These are phyloP conservation scores for Hypoxylon sp. DNA, from an alignment of 2,329 filamentous ascomycete genomes.

Conservation along the genomic window DNA sequence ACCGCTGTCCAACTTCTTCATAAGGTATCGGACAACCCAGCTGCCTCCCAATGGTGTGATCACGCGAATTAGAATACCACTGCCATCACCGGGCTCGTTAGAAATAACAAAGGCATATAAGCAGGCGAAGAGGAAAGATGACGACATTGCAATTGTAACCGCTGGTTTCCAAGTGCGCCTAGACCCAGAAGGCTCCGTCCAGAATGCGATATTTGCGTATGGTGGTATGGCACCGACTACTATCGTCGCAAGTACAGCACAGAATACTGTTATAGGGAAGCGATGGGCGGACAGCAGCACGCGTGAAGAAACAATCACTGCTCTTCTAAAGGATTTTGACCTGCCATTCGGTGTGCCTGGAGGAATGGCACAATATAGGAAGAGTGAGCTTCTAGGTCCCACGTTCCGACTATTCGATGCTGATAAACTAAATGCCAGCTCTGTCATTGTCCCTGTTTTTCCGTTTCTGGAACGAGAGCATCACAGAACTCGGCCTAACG, in stretches of 20 bases:
- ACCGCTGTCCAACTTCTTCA: slow-evolving; percentile 90
- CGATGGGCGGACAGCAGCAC: slow-evolving; percentile 81
- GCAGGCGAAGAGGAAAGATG: slow-evolving; percentile 94
- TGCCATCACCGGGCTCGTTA: slow-evolving; percentile 72
- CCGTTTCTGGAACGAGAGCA: slow-evolving; percentile 90
- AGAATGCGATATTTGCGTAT: slow-evolving; percentile 82
- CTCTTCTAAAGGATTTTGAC: slow-evolving; percentile 86
- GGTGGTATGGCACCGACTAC: slow-evolving; percentile 94
- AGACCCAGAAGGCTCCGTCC: slow-evolving; percentile 74
- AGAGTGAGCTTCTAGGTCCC: slow-evolving; percentile 15
- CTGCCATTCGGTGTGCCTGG: slow-evolving; percentile 89
- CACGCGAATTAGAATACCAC: slow-evolving; percentile 81
- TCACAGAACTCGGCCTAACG: slow-evolving; percentile 68
- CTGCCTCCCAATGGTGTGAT: slow-evolving; percentile 84
- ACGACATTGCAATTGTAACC: slow-evolving; percentile 97
- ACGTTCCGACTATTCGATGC: background rate
- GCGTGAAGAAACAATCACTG: slow-evolving; percentile 86
- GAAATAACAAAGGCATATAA: slow-evolving; percentile 92
- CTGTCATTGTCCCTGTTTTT: slow-evolving; percentile 94
- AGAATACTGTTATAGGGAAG: slow-evolving; percentile 78
- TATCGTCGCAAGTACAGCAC: slow-evolving; percentile 80
- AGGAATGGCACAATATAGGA: slow-evolving; percentile 95
- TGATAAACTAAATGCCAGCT: slow-evolving; percentile 30
- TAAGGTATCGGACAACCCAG: slow-evolving; percentile 85
- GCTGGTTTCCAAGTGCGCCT: slow-evolving; percentile 81